Percentiles rank a stretch among this genome's conserved stretches.
These are phyloP conservation scores for Brassica nigra DNA, from an alignment of 345 rosid species.

Conservation along the genomic window DNA sequence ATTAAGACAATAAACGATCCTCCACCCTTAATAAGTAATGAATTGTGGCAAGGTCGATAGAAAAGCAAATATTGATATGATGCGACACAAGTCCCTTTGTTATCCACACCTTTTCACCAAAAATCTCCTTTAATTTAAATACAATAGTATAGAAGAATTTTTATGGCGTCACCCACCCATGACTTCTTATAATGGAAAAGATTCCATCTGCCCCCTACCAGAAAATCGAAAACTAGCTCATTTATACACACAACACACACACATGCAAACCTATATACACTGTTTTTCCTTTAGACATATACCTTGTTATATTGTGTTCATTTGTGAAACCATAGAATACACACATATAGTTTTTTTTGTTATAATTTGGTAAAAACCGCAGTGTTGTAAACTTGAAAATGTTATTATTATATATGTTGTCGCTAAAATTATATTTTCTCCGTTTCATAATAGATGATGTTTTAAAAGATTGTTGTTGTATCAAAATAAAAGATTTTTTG, in stretches of 20 bases:
- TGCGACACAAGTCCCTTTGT: constrained; percentile 41
- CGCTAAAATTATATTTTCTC: background rate
- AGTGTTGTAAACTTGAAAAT: background rate
- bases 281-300: too few relatives aligned
- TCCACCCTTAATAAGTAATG: constrained; percentile 12
- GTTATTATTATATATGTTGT: background rate
- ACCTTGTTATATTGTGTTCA: background rate
- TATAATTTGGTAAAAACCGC: background rate
- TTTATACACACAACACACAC: background rate
- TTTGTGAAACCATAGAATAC: background rate
- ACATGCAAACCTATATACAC: background rate
- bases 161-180: constrained; percentile 46
- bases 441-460: too few relatives aligned
- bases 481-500: too few relatives aligned
- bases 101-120: constrained; percentile 27
- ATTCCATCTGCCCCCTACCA: constrained; percentile 45
- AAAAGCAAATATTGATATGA: constrained; percentile 31
- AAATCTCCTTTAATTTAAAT: constrained; percentile 14
- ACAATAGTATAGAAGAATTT: background rate
- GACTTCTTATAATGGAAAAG: constrained; percentile 45
- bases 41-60: constrained; percentile 24
- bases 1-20: constrained; percentile 26
- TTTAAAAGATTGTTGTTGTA: too few relatives aligned
- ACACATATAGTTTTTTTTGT: background rate
- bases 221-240: constrained; percentile 26